Evolutionary conservation across 306 rosid species (phyloP), one percentile per base, ranked within the genome.

Genomic region (Rubus idaeus): DNA sequence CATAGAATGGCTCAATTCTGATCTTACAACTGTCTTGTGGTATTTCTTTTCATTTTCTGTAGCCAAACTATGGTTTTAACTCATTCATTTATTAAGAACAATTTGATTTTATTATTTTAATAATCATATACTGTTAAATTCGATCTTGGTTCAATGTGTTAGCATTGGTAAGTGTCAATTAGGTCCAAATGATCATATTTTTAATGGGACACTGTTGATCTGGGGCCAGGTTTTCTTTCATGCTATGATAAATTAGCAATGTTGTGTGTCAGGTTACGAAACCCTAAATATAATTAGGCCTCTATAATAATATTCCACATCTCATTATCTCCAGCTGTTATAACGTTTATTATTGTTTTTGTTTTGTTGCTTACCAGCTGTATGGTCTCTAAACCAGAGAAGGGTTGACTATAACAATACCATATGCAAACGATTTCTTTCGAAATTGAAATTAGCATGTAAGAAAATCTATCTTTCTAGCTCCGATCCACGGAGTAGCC

Each of bases 251-350:
- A 56, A 56, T 37, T 17, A 23, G 47, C 45, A 69, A 72, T 78
- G 83, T 57, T 81, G 79, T 52, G 65, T 81, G 92, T 78, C 90
- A 84, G 84, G 45, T 60, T 58, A 65, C 74, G 52, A 78, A 70
- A 37, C 46, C 87, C 79, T 80, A 63, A 63, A 68, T 70, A 65
- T 78, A 82, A 82, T 78, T 84, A 84, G 64, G 80, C 80, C 74
- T 79, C 44, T 77, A 77, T 74, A 63, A 63, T 79, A 55, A 78
- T 23, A 58, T 58, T 63, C 64, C 69, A 39, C 46, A 64, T 64
- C 11, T 39, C 69, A 64, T 64, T 74, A 81, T 47, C 30, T 79
- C 92, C 96, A 88, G 90, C 91, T 88, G 91, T 70, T 5, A 71
- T 55, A 73, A 80, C 53, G 74, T 79, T 84, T 68, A 11, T 61